Conservation (phyloP, 495 filamentous ascomycete species). For the Penicillium dipodomyicola region DNA sequence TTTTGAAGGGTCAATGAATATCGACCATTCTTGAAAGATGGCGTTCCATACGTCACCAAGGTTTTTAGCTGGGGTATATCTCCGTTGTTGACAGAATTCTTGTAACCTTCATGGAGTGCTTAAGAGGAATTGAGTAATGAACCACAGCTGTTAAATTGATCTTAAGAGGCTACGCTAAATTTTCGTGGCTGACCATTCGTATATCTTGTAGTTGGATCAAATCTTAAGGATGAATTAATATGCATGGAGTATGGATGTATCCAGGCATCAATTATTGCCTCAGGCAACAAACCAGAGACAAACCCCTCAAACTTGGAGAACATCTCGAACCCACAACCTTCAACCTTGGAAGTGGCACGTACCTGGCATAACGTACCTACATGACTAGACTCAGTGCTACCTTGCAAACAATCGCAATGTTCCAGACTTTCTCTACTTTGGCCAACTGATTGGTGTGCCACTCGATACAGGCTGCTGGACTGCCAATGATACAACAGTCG, state of each 20-base stretch:
- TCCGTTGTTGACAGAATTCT: neutral
- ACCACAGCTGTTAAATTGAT: neutral
- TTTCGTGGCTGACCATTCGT: neutral
- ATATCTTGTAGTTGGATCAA: neutral
- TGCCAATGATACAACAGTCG: neutral
- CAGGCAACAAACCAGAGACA: no score
- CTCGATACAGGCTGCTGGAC: neutral
- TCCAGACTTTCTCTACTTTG: neutral
- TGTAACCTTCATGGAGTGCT: neutral
- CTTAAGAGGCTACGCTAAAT: neutral
- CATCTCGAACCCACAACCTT: no score
- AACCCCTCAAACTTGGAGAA: no score
- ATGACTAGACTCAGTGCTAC: neutral
- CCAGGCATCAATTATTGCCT: no score
- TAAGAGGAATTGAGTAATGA: neutral
- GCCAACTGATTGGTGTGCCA: neutral
- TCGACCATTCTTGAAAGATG: neutral
- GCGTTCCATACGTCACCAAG: neutral
- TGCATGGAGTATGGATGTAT: no score
- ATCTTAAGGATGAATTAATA: neutral
- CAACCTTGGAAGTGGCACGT: no score
- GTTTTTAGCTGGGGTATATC: neutral
- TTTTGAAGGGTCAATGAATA: neutral
- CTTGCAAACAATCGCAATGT: neutral
- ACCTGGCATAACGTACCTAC: neutral